Evolutionary conservation across 371 early-diverging fungal species (phyloP).

Genomic region (Catenaria anguillulae): DNA sequence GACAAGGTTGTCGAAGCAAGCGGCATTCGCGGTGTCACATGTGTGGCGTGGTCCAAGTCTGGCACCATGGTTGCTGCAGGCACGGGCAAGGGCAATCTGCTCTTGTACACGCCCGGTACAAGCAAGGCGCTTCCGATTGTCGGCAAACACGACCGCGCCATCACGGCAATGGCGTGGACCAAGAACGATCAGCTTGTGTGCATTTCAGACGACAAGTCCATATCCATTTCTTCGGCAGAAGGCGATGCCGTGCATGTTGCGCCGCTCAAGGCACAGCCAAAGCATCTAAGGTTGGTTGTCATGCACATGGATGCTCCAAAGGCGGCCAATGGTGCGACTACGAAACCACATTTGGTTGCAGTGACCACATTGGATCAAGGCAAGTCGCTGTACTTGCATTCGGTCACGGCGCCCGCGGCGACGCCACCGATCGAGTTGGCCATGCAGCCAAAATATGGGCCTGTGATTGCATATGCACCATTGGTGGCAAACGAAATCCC

Average conservation of each 20-base stretch:
- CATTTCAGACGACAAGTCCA: background rate
- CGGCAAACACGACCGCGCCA: slow-evolving; percentile 5
- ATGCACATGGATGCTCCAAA: background rate
- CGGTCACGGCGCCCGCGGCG: background rate
- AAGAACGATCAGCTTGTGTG: background rate
- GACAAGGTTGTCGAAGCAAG: background rate
- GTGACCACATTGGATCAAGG: background rate
- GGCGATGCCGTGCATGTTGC: background rate
- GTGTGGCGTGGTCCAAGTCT: background rate
- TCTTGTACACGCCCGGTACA: background rate
- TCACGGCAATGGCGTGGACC: background rate
- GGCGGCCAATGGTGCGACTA: too few relatives aligned
- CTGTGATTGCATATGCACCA: background rate
- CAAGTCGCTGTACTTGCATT: background rate
- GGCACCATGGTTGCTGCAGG: background rate
- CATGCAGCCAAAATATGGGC: background rate
- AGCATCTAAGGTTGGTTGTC: background rate
- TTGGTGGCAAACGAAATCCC: too few relatives aligned
- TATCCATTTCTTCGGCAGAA: background rate
- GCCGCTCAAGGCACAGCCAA: background rate
- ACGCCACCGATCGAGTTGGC: background rate
- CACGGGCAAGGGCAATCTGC: background rate
- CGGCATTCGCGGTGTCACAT: background rate
- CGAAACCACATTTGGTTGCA: background rate
- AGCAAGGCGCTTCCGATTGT: background rate